Conservation (phyloP, 2,329 filamentous ascomycete genomes). For the Arthrobotrys conoides region DNA sequence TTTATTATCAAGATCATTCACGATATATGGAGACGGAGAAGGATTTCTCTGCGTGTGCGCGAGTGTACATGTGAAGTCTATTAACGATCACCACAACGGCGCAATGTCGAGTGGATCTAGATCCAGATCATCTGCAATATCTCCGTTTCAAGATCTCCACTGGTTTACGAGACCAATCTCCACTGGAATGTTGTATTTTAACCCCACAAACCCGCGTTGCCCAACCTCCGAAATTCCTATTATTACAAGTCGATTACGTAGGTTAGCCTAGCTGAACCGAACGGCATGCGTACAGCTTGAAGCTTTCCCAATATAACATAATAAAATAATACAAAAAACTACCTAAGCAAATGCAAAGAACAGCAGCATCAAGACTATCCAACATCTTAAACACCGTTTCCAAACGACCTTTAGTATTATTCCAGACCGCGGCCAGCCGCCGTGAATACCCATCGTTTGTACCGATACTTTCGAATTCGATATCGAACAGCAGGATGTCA, state of each 20-base stretch:
- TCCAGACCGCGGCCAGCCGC: background rate
- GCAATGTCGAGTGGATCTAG: background rate
- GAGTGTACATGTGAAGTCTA: background rate
- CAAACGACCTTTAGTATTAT: conserved; percentile 22
- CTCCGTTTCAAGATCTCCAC: background rate
- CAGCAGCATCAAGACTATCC: conserved; percentile 36
- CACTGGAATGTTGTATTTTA: conserved; percentile 15
- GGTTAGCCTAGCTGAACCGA: background rate
- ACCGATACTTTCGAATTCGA: background rate
- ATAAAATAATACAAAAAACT: background rate
- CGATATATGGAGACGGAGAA: background rate
- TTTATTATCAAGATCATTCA: background rate
- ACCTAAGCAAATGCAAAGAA: conserved; percentile 31
- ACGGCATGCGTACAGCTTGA: background rate
- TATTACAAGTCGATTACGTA: conserved; percentile 13
- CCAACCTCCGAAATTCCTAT: conserved; percentile 3
- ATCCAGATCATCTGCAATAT: background rate
- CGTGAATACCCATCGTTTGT: background rate
- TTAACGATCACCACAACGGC: background rate
- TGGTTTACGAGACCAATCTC: too few species aligned
- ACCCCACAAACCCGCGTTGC: conserved; percentile 26
- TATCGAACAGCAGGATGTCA: conserved; percentile 24
- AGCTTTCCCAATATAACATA: background rate
- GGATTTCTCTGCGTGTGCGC: too few species aligned
- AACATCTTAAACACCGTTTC: conserved; percentile 34